phyloP scores from a whole-genome alignment of 805 yeast genomes.

The Candida fluviatilis region DNA sequence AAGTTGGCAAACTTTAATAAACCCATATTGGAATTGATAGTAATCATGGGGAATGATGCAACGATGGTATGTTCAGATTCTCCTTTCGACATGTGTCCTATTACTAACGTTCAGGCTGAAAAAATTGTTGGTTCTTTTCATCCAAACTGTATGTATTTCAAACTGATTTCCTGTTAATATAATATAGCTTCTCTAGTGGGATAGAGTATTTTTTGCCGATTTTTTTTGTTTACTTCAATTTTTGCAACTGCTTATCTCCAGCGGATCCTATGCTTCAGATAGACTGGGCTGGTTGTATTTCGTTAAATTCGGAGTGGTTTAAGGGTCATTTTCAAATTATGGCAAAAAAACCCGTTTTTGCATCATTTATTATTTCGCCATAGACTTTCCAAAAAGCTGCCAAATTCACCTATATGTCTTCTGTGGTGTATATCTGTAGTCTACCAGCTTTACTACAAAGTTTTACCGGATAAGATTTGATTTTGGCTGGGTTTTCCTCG shows the following conservation, averaged over 20 bases:
- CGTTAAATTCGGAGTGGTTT: not conserved
- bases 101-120: slow-evolving; percentile 3
- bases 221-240: too few species aligned
- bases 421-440: too few species aligned
- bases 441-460: too few species aligned
- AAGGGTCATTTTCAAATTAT: not conserved
- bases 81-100: not conserved
- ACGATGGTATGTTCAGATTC: not conserved
- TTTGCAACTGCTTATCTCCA: too few species aligned
- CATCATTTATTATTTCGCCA: too few species aligned
- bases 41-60: slow-evolving; percentile 2
- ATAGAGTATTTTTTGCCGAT: too few species aligned
- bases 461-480: too few species aligned
- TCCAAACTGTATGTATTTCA: slow-evolving; percentile 14
- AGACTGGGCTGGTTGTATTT: not conserved
- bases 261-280: too few species aligned
- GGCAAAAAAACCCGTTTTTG: not conserved
- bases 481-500: too few species aligned
- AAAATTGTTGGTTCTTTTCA: slow-evolving; percentile 8
- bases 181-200: slow-evolving; percentile 1
- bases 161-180: not conserved
- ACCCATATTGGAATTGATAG: not conserved
- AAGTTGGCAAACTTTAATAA: slow-evolving; percentile 1
- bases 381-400: too few species aligned
- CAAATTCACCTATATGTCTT: too few species aligned